Evolutionary conservation across 192 early-diverging fungal species (phyloP), one percentile per base, ranked within the genome.

Genomic region (Neocallimastix lanati): DNA sequence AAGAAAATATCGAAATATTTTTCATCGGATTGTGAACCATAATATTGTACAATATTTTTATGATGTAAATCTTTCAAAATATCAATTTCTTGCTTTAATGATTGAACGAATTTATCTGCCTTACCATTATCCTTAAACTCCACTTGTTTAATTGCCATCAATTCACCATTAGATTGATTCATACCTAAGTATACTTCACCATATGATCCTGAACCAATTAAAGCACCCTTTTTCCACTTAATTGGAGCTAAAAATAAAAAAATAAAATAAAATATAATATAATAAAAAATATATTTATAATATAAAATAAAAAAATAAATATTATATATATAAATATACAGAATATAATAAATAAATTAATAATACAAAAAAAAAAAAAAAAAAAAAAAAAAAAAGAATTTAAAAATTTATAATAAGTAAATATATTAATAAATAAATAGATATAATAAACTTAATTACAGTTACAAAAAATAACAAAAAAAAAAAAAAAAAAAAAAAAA

Each of bases 141-240:
- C 0, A 99, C 97, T 85, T 97, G 95, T 85, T 99, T 99, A 36
- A 98, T 94, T 0, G 97, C 97, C 95, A 99, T 96, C 28, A 98
- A 85, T 29, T 91, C 95, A 15, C 96, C 96, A 7, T 89, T 94
- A 76, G 92, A 88, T 28, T 94, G 85, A 86, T 98, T 94, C 83
- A 97, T 88, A 11, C 92, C 97, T 77, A 93, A 88, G 80, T 94
- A 99, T 21, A 99, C 97, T 79, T 90, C 92, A 28, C 95, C 97
- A 88, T 97, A 99, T n/a, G 94, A 94, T 21, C 97, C 97, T 80
- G 93, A 89, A 5, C 96, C 97, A 83, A 99, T 99, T 27, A 94
- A 87, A 33, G 89, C 87, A n/a, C 97, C 97, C 81, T 93, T 91
- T 79, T 94, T 93, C 94, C 95, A 98, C 76, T 89, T 84, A 0